These are phyloP conservation scores for Petunia axillaris DNA, from an alignment of 257 asterid species.

Conservation along the genomic window DNA sequence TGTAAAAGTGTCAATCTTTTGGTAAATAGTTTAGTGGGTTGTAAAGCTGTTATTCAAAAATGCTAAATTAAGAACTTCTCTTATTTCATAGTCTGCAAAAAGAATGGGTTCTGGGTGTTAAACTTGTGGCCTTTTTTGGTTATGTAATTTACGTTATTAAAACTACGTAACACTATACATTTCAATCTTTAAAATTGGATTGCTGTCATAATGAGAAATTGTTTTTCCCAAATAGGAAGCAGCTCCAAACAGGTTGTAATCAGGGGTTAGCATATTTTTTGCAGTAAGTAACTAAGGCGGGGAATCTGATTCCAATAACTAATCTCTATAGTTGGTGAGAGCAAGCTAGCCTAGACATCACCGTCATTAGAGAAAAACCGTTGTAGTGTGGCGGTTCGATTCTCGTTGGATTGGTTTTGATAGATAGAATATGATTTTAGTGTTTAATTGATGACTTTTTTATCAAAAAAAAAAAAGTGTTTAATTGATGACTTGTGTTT, in stretches of 20 bases:
- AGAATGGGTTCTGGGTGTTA: too few relatives aligned
- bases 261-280: not conserved
- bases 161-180: not conserved
- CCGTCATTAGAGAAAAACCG: too few relatives aligned
- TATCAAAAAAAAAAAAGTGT: not conserved
- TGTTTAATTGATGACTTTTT: not conserved
- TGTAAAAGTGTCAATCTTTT: not conserved
- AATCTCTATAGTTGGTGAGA: not conserved
- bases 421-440: not conserved
- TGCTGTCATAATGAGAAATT: too few relatives aligned
- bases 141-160: too few relatives aligned
- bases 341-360: too few relatives aligned
- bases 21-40: too few relatives aligned
- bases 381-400: too few relatives aligned
- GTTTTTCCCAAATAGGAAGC: not conserved
- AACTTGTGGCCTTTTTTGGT: too few relatives aligned
- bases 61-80: too few relatives aligned
- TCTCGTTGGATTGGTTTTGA: not conserved
- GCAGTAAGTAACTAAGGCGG: not conserved
- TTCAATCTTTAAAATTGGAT: too few relatives aligned
- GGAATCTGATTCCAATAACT: not conserved
- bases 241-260: not conserved
- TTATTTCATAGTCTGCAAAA: too few relatives aligned
- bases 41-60: too few relatives aligned
- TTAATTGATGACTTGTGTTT: constrained; percentile 3